Percentiles rank a stretch among this genome's conserved stretches.
These are phyloP conservation scores for Begonia masoniana DNA, from an alignment of 306 rosid species.

Conservation along the genomic window DNA sequence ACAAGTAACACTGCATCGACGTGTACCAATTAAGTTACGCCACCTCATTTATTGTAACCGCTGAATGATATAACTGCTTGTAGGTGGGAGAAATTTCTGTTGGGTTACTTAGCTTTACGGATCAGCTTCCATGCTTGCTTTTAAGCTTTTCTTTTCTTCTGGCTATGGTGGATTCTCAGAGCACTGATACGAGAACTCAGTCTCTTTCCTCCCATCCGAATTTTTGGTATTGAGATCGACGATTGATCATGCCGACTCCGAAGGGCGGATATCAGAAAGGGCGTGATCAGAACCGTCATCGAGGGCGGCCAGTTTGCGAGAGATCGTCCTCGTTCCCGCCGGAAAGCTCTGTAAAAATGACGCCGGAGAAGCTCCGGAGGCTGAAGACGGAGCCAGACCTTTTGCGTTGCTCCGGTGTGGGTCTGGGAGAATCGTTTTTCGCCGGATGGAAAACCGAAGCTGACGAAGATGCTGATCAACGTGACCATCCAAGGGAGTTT, in stretches of 20 bases:
- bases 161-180: too few relatives aligned
- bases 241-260: constrained; percentile 39
- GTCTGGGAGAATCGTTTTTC: constrained; percentile 1
- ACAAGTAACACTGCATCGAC: too few relatives aligned
- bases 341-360: neutral
- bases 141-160: too few relatives aligned
- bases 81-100: too few relatives aligned
- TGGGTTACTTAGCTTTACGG: too few relatives aligned
- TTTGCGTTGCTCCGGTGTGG: constrained; percentile 4
- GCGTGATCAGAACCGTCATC: constrained; percentile 31
- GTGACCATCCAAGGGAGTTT: constrained; percentile 63
- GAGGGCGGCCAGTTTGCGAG: constrained; percentile 25
- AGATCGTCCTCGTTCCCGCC: constrained; percentile 60
- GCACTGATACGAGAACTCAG: too few relatives aligned
- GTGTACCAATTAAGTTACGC: too few relatives aligned
- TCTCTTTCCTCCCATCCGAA: too few relatives aligned
- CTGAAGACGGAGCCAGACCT: constrained; percentile 66
- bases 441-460: constrained; percentile 24
- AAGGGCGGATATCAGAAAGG: constrained; percentile 28
- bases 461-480: constrained; percentile 62
- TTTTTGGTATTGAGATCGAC: too few relatives aligned
- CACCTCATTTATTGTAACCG: too few relatives aligned
- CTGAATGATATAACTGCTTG: too few relatives aligned
- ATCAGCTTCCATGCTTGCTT: too few relatives aligned
- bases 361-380: constrained; percentile 33